Evolutionary conservation across 2,329 filamentous ascomycete genomes (phyloP).

Genomic region (Pestalotiopsis sp.): DNA sequence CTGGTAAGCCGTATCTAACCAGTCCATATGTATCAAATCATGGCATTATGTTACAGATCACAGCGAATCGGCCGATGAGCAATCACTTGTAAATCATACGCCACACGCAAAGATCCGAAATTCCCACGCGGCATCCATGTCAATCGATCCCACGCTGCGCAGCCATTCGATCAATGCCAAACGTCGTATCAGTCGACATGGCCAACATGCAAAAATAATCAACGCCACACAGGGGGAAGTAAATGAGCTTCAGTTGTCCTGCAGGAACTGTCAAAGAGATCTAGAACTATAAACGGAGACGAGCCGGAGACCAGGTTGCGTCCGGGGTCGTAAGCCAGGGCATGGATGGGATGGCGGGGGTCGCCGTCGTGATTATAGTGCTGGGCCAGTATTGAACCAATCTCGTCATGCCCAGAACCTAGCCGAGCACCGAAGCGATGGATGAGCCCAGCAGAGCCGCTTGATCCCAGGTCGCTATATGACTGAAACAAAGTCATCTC

Average conservation of each 20-base stretch:
- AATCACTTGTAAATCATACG: neutral
- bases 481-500: conserved; percentile 6
- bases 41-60: neutral
- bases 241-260: neutral
- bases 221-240: neutral
- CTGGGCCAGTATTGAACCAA: neutral
- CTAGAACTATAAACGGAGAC: neutral
- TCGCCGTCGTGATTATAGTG: neutral
- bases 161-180: neutral
- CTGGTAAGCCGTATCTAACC: neutral
- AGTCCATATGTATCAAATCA: neutral
- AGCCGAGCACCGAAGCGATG: conserved; percentile 6
- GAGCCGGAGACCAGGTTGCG: neutral
- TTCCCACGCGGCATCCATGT: neutral
- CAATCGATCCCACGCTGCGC: neutral
- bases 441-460: conserved; percentile 1
- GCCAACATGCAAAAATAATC: neutral
- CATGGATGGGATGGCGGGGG: neutral
- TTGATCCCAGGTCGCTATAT: neutral
- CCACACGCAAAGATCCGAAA: neutral
- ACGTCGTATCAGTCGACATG: neutral
- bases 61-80: neutral
- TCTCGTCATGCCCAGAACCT: neutral
- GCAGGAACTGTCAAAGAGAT: neutral
- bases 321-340: neutral